Percentiles rank a stretch among this genome's conserved stretches.
phyloP scores from a whole-genome alignment of 768 basidiomycete genomes.

The Tubosaeta brunneosetosa region DNA sequence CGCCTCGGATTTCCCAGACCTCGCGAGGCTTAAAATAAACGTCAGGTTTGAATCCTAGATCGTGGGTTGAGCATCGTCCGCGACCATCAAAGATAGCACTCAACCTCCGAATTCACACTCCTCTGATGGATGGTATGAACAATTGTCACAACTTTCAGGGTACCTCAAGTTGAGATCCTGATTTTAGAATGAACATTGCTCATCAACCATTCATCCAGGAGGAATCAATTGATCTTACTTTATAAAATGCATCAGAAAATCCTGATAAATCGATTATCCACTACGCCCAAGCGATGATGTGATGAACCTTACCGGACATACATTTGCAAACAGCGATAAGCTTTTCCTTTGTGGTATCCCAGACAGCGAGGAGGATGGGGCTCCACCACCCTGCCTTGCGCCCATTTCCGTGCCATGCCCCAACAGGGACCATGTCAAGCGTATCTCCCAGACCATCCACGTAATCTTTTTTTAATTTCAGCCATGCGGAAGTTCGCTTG shows the following conservation, averaged over 20 bases:
- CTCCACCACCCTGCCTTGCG: conserved; percentile 91
- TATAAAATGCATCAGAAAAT: conserved; percentile 82
- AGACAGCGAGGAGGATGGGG: conserved; percentile 75
- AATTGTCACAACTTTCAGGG: conserved; percentile 47
- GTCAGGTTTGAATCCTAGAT: conserved; percentile 54
- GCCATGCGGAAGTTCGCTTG: conserved; percentile 81
- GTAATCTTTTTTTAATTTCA: conserved; percentile 93
- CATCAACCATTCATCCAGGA: not conserved
- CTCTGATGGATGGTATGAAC: conserved; percentile 50
- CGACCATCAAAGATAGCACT: conserved; percentile 11
- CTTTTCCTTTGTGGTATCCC: conserved; percentile 57
- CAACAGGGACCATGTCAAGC: conserved; percentile 66
- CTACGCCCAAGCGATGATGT: not conserved
- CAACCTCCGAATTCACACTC: conserved; percentile 62
- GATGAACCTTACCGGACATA: conserved; percentile 61
- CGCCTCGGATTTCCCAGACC: conserved; percentile 88
- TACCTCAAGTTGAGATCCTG: conserved; percentile 66
- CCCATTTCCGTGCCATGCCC: conserved; percentile 88
- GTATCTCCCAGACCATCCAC: conserved; percentile 74
- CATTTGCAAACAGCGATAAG: conserved; percentile 84
- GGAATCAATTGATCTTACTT: conserved; percentile 35
- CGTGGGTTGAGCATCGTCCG: not conserved
- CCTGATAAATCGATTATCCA: conserved; percentile 38
- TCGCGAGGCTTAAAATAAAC: conserved; percentile 68
- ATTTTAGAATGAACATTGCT: conserved; percentile 17